phyloP scores from a whole-genome alignment of 2,329 filamentous ascomycete species.

The Teratosphaeria epicoccoides region DNA sequence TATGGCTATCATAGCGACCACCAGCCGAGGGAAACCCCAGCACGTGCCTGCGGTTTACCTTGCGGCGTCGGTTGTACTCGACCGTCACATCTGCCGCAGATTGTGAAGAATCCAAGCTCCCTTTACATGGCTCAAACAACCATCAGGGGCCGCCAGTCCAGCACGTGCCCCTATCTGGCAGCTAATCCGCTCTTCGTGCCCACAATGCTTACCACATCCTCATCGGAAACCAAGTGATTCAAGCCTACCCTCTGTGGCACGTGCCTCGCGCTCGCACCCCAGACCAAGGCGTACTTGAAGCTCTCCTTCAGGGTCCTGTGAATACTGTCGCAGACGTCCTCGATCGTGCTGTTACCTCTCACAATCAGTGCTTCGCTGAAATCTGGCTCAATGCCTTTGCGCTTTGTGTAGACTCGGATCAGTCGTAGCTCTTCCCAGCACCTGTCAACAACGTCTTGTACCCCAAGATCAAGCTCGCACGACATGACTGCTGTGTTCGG shows the following conservation, averaged over 20 bases:
- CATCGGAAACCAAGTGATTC: conserved; percentile 62
- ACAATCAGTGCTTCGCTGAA: conserved; percentile 92
- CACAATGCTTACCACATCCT: conserved; percentile 59
- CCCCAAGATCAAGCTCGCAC: conserved; percentile 88
- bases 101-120: too few relatives aligned
- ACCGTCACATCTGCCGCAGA: too few relatives aligned
- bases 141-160: neutral
- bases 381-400: conserved; percentile 81
- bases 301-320: conserved; percentile 93
- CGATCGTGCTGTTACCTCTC: conserved; percentile 73
- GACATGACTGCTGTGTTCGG: conserved; percentile 94
- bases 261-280: conserved; percentile 93
- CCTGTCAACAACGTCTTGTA: conserved; percentile 84
- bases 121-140: neutral
- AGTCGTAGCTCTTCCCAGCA: conserved; percentile 89
- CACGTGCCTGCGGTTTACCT: too few relatives aligned
- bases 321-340: conserved; percentile 94
- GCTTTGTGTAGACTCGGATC: conserved; percentile 91
- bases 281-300: conserved; percentile 97
- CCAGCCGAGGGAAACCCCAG: too few relatives aligned
- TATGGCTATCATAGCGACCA: neutral
- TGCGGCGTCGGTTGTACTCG: too few relatives aligned
- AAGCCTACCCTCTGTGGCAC: conserved; percentile 87
- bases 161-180: conserved; percentile 10
- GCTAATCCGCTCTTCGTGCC: conserved; percentile 29